Conservation (phyloP, 768 basidiomycete species). For the Asterophora parasitica region DNA sequence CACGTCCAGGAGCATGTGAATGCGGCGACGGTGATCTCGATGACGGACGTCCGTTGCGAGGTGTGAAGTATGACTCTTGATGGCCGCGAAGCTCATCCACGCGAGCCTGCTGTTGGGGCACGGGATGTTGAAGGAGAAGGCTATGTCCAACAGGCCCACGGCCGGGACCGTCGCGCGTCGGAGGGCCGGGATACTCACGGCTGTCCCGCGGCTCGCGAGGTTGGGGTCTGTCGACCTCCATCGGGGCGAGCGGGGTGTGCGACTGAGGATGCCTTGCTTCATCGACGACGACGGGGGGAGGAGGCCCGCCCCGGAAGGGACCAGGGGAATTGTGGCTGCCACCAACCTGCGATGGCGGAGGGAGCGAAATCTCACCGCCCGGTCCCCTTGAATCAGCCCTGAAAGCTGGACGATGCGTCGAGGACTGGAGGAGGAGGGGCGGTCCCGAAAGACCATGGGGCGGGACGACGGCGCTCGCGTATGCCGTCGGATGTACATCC, state of each 20-base stretch:
- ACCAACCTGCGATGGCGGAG: slow-evolving; percentile 52
- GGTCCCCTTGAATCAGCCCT: slow-evolving; percentile 67
- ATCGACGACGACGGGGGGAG: slow-evolving; percentile 76
- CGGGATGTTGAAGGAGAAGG: slow-evolving; percentile 63
- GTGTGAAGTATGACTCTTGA: slow-evolving; percentile 50
- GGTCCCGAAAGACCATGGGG: slow-evolving; percentile 67
- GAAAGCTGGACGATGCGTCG: slow-evolving; percentile 49
- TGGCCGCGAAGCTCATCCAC: slow-evolving; percentile 51
- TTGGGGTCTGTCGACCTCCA: slow-evolving; percentile 66
- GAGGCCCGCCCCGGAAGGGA: slow-evolving; percentile 80
- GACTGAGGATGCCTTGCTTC: slow-evolving; percentile 64
- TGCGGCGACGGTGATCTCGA: slow-evolving; percentile 62
- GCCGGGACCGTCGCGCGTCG: slow-evolving; percentile 34
- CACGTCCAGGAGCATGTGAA: slow-evolving; percentile 36
- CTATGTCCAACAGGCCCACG: slow-evolving; percentile 55
- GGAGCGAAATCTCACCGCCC: slow-evolving; percentile 49
- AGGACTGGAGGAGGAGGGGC: slow-evolving; percentile 56
- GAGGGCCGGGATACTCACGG: slow-evolving; percentile 51
- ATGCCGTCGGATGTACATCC: slow-evolving; percentile 94
- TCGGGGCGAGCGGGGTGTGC: slow-evolving; percentile 73
- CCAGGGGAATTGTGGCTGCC: slow-evolving; percentile 53
- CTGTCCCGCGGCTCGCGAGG: slow-evolving; percentile 15
- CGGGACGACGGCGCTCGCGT: slow-evolving; percentile 72
- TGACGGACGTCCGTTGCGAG: slow-evolving; percentile 43
- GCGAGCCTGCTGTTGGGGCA: slow-evolving; percentile 53